phyloP scores from a whole-genome alignment of 2,329 filamentous ascomycete species.

The Epichloe uncinata region DNA sequence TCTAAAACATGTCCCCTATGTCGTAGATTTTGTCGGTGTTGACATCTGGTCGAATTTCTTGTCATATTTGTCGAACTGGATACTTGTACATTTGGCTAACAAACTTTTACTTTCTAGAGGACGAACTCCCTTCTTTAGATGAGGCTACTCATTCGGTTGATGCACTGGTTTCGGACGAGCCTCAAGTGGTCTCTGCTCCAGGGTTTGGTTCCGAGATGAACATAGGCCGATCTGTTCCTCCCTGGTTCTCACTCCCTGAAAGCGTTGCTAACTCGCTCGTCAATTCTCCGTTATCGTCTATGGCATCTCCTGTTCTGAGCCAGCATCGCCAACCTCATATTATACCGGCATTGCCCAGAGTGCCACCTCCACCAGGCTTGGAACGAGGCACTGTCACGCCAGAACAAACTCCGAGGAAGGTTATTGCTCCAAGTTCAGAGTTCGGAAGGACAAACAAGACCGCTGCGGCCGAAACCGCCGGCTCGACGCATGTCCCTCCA shows the following conservation, averaged over 20 bases:
- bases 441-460: conserved; percentile 32
- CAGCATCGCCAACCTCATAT: conserved; percentile 11
- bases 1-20: conserved; percentile 4
- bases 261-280: not conserved
- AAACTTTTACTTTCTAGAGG: conserved; percentile 41
- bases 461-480: conserved; percentile 30
- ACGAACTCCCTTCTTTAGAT: conserved; percentile 46
- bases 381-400: conserved; percentile 18
- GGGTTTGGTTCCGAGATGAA: conserved; percentile 2
- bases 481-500: conserved; percentile 32
- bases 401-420: conserved; percentile 20
- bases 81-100: conserved; percentile 16
- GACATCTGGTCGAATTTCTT: conserved; percentile 13
- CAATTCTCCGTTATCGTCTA: conserved; percentile 5
- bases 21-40: conserved; percentile 5
- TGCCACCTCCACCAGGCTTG: conserved; percentile 13
- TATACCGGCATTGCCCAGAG: conserved; percentile 15
- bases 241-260: conserved; percentile 16
- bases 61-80: conserved; percentile 15
- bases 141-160: conserved; percentile 53
- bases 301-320: conserved; percentile 11
- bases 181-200: conserved; percentile 8
- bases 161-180: conserved; percentile 52
- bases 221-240: conserved; percentile 15
- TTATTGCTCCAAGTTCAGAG: conserved; percentile 14